Evolutionary conservation across 176 grass and related monocot species (phyloP), one percentile per base, ranked within the genome.

Genomic region (Carex scoparia): DNA sequence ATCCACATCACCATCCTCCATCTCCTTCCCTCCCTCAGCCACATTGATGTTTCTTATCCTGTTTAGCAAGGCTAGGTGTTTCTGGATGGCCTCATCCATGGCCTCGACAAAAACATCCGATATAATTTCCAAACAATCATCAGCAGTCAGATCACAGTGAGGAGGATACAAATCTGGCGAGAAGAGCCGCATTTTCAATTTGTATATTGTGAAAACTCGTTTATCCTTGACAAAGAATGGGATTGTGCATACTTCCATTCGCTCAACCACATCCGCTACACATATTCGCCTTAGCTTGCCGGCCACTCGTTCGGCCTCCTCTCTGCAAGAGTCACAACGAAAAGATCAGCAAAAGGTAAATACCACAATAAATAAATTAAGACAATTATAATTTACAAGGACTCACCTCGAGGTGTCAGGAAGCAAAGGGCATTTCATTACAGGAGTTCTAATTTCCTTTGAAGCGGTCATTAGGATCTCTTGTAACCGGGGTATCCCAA

Each of bases 381-480:
- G 32, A 66, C 30, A 4, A 59, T 86, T 59, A 53, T 42, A 27
- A 28, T 65, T 64, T 31, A 65, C 53, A 69, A 71, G 69, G 60
- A 87, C 91, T 90, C 72, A 90, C 95, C 19, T 53, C 11, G 69
- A 71, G 6, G 2, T 78, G 11, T 64, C 5, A 77, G 79, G 2
- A 79, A 61, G 69, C 85, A 94, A 38, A 79, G 89, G 89, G 19
- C 93, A 95, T 11, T 59, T 62, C 93, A 98, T 98, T 85, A 89
- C 28, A 65, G 95, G 95, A 10, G 91, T 97, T 2, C 65, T 56
- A 72, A 97, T 93, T 61, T 86, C 80, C 66, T 85, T 92, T 58
- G 95, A 92, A 64, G 93, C 93, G 11, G 93, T 89, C 95, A 95
- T 95, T 86, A 98, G 71, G 65, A 98, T 85, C 89, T 98, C 95